Percentiles rank a stretch among this genome's conserved stretches.
Conservation (phyloP, 2,329 filamentous ascomycete species). For the Ceratocystis lukuohia region DNA sequence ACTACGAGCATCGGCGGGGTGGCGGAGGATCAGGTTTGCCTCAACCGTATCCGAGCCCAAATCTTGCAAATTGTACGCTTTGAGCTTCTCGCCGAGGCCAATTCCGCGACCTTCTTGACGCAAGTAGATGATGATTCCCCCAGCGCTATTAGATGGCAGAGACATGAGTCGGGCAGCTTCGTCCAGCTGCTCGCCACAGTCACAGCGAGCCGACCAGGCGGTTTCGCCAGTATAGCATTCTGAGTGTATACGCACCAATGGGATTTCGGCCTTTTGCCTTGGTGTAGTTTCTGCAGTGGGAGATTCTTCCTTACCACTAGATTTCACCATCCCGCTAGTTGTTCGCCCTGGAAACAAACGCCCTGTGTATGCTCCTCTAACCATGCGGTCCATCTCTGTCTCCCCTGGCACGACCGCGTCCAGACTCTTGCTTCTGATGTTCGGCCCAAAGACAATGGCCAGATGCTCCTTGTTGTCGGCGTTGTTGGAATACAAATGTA, state of each 20-base stretch:
- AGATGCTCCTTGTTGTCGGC: constrained; percentile 92
- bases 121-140: constrained; percentile 89
- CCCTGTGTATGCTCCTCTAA: constrained; percentile 82
- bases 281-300: background rate
- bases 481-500: constrained; percentile 88
- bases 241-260: constrained; percentile 87
- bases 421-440: constrained; percentile 61
- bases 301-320: background rate
- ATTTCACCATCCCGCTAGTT: constrained; percentile 48
- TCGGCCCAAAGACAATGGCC: constrained; percentile 86
- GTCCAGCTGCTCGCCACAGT: constrained; percentile 94
- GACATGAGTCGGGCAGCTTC: constrained; percentile 92
- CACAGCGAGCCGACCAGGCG: constrained; percentile 92
- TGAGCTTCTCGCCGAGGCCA: constrained; percentile 85
- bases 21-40: constrained; percentile 77
- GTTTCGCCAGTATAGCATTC: constrained; percentile 99
- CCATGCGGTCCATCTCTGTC: constrained; percentile 83
- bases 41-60: constrained; percentile 95
- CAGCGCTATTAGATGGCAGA: constrained; percentile 45
- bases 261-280: constrained; percentile 25
- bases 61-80: constrained; percentile 96
- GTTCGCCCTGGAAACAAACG: constrained; percentile 74
- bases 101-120: constrained; percentile 94
- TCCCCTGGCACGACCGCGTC: constrained; percentile 62
- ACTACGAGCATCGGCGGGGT: constrained; percentile 86